phyloP scores from a whole-genome alignment of 441 rosid genomes.

The Pelargonium hybrid region DNA sequence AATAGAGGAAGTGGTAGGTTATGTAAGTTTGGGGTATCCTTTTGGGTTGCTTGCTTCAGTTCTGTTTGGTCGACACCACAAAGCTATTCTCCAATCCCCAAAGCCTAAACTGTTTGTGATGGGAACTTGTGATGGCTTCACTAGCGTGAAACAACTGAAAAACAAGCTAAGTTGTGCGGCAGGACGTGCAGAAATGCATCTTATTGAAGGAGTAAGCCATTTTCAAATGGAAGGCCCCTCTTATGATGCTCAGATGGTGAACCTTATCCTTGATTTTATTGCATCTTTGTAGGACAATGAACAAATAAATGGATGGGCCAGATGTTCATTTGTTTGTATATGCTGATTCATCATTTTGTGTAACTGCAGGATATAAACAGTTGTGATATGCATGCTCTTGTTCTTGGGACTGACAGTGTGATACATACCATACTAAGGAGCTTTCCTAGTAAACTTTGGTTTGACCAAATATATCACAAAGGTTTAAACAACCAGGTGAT shows the following conservation, averaged over 20 bases:
- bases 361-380: conserved; percentile 20
- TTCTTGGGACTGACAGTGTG: background rate
- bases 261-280: conserved; percentile 43
- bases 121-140: conserved; percentile 86
- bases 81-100: conserved; percentile 50
- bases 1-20: conserved; percentile 67
- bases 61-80: conserved; percentile 81
- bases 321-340: background rate
- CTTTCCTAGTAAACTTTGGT: background rate
- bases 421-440: background rate
- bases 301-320: conserved; percentile 5
- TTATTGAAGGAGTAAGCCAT: conserved; percentile 77
- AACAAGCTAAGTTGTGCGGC: conserved; percentile 59
- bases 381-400: conserved; percentile 7
- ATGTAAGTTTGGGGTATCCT: conserved; percentile 82
- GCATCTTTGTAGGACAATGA: conserved; percentile 34
- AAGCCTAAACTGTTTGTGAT: conserved; percentile 84
- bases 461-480: background rate
- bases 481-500: too few species aligned
- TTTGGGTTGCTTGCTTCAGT: conserved; percentile 69
- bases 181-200: conserved; percentile 57
- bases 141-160: conserved; percentile 68
- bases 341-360: conserved; percentile 15
- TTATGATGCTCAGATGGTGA: conserved; percentile 66
- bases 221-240: conserved; percentile 89